Evolutionary conservation across 2,329 filamentous ascomycete species (phyloP).

Genomic region (Colletotrichum lupini): DNA sequence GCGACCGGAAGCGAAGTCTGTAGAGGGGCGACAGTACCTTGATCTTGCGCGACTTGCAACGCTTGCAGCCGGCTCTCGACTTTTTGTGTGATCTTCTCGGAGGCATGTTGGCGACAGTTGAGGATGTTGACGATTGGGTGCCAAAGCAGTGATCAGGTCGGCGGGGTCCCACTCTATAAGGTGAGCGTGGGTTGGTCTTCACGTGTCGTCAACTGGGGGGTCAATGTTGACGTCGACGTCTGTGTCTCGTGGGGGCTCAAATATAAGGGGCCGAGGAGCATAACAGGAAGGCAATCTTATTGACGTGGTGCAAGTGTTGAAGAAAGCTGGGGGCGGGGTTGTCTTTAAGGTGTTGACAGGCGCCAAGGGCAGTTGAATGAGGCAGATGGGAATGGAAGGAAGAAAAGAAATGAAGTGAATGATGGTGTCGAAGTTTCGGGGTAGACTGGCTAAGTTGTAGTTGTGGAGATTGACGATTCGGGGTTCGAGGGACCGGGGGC

Average conservation of each 20-base stretch:
- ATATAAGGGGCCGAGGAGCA: slow-evolving; percentile 14
- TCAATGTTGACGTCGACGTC: slow-evolving; percentile 15
- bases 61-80: slow-evolving; percentile 73
- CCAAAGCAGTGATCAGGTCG: not conserved
- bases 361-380: not conserved
- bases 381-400: not conserved
- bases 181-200: slow-evolving; percentile 11
- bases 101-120: slow-evolving; percentile 58
- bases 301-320: not conserved
- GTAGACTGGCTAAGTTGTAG: slow-evolving; percentile 16
- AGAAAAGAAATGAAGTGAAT: slow-evolving; percentile 3
- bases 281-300: slow-evolving; percentile 20
- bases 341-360: slow-evolving; percentile 8
- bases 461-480: slow-evolving; percentile 28
- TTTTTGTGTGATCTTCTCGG: slow-evolving; percentile 77
- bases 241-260: slow-evolving; percentile 6
- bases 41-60: slow-evolving; percentile 76
- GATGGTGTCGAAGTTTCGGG: slow-evolving; percentile 24
- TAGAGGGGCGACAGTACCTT: slow-evolving; percentile 60
- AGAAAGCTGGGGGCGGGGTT: not conserved
- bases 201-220: slow-evolving; percentile 19
- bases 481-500: slow-evolving; percentile 11
- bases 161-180: slow-evolving; percentile 28
- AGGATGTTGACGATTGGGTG: not conserved
- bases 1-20: not conserved